Percentiles rank a stretch among this genome's conserved stretches.
Conservation (phyloP, 768 basidiomycete species). For the Mycena haematopus region DNA sequence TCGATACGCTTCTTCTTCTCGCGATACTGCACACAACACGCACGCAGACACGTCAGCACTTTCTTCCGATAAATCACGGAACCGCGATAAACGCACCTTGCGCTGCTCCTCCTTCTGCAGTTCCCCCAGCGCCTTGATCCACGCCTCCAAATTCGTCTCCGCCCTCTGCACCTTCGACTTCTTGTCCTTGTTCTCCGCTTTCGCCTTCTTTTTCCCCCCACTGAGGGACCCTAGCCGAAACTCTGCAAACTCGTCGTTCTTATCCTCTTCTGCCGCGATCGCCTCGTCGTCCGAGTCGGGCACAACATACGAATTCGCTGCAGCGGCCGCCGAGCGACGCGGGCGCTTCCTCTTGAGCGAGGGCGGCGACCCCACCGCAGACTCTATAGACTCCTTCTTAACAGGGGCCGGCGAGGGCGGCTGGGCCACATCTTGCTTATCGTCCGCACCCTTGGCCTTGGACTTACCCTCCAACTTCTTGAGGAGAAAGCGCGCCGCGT, state of each 20-base stretch:
- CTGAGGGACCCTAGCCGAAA: conserved; percentile 25
- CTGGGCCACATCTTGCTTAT: conserved; percentile 1
- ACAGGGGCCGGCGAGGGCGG: conserved; percentile 6
- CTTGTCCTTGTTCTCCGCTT: conserved; percentile 35
- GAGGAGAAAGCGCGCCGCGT: conserved; percentile 8
- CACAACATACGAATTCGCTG: conserved; percentile 26
- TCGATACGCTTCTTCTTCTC: conserved; percentile 66
- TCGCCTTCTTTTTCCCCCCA: conserved; percentile 44
- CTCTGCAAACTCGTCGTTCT: conserved; percentile 28
- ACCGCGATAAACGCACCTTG: conserved; percentile 53
- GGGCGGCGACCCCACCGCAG: conserved; percentile 1
- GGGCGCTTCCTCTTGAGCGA: conserved; percentile 23
- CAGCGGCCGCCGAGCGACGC: conserved; percentile 27
- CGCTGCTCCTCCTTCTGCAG: conserved; percentile 71
- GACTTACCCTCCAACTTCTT: conserved; percentile 14
- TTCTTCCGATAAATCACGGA: too few relatives aligned
- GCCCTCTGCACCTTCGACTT: conserved; percentile 24
- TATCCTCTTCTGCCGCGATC: conserved; percentile 26
- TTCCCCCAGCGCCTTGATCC: conserved; percentile 70
- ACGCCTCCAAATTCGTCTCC: conserved; percentile 60
- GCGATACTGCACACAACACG: conserved; percentile 58
- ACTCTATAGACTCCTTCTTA: conserved; percentile 33
- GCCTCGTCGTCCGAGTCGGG: conserved; percentile 33
- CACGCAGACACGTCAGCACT: conserved; percentile 10
- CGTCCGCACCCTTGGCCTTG: conserved; percentile 31